Conservation (phyloP, 129 eudicot species). For the Artemisia tridentata region DNA sequence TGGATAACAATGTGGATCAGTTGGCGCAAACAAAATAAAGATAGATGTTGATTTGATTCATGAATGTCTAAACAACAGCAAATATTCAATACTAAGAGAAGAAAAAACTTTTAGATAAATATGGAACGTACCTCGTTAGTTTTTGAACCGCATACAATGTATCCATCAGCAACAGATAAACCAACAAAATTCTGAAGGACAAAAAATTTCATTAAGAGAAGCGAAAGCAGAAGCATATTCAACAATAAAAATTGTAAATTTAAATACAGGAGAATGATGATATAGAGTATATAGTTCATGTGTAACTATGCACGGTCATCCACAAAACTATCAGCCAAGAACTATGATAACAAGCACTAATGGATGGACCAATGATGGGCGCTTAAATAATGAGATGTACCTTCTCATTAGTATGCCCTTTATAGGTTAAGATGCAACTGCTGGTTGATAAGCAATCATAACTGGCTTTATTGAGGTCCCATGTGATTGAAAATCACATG, state of each 20-base stretch:
- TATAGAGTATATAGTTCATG: background rate
- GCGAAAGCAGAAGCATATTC: background rate
- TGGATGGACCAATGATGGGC: background rate
- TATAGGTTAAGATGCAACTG: slow-evolving; percentile 71
- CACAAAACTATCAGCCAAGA: no score
- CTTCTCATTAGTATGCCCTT: slow-evolving; percentile 97
- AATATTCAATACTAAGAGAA: slow-evolving; percentile 11
- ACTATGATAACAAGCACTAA: no score
- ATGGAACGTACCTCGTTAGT: slow-evolving; percentile 68
- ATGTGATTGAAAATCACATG: no score
- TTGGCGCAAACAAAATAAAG: background rate
- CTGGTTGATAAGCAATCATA: slow-evolving; percentile 42
- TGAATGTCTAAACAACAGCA: background rate
- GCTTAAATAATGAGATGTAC: slow-evolving; percentile 35
- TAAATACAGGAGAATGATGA: background rate
- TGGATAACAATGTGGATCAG: no score
- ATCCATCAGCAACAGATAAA: slow-evolving; percentile 91
- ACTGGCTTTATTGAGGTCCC: slow-evolving; percentile 81
- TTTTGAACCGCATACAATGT: slow-evolving; percentile 92
- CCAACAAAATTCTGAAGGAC: slow-evolving; percentile 91
- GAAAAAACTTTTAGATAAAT: background rate
- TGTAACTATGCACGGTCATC: no score
- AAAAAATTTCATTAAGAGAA: background rate
- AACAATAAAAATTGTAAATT: background rate
- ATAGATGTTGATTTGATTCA: background rate